Conservation (phyloP, 805 yeast species). For the Kluyveromyces siamensis region DNA sequence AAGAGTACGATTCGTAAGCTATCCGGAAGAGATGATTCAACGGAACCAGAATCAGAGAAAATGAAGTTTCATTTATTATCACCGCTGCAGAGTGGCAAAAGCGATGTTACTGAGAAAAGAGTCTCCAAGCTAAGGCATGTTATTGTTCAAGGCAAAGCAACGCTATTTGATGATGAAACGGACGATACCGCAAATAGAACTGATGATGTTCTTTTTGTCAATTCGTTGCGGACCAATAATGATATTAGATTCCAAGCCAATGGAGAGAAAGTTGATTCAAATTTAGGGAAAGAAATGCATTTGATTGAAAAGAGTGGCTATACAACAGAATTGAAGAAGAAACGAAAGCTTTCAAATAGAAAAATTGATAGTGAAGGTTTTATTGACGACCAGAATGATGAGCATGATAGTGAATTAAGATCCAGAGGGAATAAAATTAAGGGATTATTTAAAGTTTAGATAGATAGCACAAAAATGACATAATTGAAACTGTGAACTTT, state of each 20-base stretch:
- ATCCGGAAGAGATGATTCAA: slow-evolving; percentile 10
- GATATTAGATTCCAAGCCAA: background rate
- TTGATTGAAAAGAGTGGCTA: slow-evolving; percentile 6
- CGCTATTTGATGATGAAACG: slow-evolving; percentile 11
- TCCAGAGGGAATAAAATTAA: background rate
- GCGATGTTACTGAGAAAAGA: slow-evolving; percentile 5
- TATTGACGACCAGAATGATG: slow-evolving; percentile 15
- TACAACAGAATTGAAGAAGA: slow-evolving; percentile 6
- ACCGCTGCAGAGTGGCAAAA: slow-evolving; percentile 10
- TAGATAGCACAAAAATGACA: background rate
- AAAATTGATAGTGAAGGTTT: slow-evolving; percentile 12
- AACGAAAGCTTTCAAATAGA: slow-evolving; percentile 11
- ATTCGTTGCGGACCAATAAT: slow-evolving; percentile 10
- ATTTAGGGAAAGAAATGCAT: background rate
- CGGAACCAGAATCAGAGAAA: slow-evolving; percentile 1
- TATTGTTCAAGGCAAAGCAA: slow-evolving; percentile 17
- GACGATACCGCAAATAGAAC: slow-evolving; percentile 11
- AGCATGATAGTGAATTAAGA: slow-evolving; percentile 1
- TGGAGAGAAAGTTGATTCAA: slow-evolving; percentile 8
- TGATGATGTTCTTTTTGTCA: slow-evolving; percentile 12
- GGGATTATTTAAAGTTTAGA: slow-evolving; percentile 1
- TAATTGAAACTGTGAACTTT: background rate
- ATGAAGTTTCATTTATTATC: slow-evolving; percentile 19
- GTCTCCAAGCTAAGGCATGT: slow-evolving; percentile 15
- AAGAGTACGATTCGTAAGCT: slow-evolving; percentile 24